Percentiles rank a stretch among this genome's conserved stretches.
Evolutionary conservation across 1,139 yeast species (phyloP).

Genomic region (Wickerhamomyces sp.): DNA sequence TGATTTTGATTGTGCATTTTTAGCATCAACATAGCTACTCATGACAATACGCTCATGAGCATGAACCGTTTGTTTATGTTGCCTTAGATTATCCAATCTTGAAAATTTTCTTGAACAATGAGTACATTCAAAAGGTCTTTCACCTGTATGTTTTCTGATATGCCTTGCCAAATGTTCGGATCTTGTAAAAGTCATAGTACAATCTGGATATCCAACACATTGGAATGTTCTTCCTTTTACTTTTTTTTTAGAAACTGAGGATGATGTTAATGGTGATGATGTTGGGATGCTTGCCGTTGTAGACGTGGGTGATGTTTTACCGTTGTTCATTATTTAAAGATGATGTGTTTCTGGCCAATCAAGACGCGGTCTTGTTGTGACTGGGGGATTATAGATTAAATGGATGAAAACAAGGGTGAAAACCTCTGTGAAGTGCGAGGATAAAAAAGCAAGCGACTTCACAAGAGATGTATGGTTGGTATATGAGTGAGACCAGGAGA

Average conservation of each 20-base stretch:
- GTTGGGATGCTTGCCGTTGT: background rate
- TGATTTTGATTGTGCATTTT: background rate
- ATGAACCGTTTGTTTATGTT: conserved; percentile 91
- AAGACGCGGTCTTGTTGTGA: too few relatives aligned
- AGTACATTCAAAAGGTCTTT: conserved; percentile 87
- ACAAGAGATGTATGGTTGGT: too few relatives aligned
- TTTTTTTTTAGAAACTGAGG: conserved; percentile 31
- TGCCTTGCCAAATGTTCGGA: conserved; percentile 87
- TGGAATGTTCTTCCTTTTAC: conserved; percentile 66
- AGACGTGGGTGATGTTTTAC: background rate
- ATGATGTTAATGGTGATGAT: background rate
- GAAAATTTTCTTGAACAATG: conserved; percentile 77
- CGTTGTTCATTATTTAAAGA: background rate
- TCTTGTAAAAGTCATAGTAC: conserved; percentile 72
- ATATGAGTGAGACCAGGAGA: too few relatives aligned
- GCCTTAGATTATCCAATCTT: conserved; percentile 82
- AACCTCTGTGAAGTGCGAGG: too few relatives aligned
- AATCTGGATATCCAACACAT: conserved; percentile 83
- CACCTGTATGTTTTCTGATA: conserved; percentile 92
- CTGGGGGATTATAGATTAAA: too few relatives aligned
- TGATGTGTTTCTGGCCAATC: too few relatives aligned
- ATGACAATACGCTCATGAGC: conserved; percentile 51
- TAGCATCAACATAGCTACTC: background rate
- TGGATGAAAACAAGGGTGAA: too few relatives aligned
- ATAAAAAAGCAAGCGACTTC: too few relatives aligned